A percentile compares a stretch with the other conserved stretches of the same genome.
phyloP scores from a whole-genome alignment of 371 early-diverging fungal species.

The Synchytrium microbalum region DNA sequence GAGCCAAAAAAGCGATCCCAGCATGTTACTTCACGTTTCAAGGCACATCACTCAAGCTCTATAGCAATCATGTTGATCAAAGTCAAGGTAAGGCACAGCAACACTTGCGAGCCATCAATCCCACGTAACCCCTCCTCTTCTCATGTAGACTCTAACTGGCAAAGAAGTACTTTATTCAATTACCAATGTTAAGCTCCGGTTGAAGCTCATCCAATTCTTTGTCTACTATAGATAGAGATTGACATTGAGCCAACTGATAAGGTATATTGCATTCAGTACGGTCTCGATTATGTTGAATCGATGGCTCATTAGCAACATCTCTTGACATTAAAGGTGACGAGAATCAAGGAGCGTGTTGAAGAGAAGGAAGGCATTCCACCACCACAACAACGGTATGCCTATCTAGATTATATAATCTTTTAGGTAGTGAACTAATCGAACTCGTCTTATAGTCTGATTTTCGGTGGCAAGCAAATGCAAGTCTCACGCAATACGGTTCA shows the following conservation, averaged over 20 bases:
- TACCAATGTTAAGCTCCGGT: background rate
- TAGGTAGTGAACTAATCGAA: too few species aligned
- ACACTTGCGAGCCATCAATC: background rate
- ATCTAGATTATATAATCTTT: too few species aligned
- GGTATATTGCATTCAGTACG: constrained; percentile 22
- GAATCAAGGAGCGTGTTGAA: constrained; percentile 90
- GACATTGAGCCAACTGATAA: constrained; percentile 82
- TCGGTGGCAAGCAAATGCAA: constrained; percentile 90
- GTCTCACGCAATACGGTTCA: too few species aligned
- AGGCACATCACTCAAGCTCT: too few species aligned
- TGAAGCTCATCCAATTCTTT: constrained; percentile 5
- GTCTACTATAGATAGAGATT: constrained; percentile 69
- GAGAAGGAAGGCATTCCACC: constrained; percentile 97
- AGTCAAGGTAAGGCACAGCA: constrained; percentile 61
- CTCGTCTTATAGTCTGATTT: constrained; percentile 57
- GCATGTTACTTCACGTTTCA: too few species aligned
- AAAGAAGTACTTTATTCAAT: constrained; percentile 59
- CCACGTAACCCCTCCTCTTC: background rate
- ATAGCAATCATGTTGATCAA: constrained; percentile 65
- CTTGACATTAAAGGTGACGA: constrained; percentile 50
- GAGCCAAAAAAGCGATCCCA: too few species aligned
- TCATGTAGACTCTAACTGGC: constrained; percentile 79
- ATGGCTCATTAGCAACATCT: background rate
- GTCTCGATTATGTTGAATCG: constrained; percentile 4
- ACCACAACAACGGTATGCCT: constrained; percentile 71